Evolutionary conservation across 768 basidiomycete species (phyloP).

Genomic region (Mycena galopus): DNA sequence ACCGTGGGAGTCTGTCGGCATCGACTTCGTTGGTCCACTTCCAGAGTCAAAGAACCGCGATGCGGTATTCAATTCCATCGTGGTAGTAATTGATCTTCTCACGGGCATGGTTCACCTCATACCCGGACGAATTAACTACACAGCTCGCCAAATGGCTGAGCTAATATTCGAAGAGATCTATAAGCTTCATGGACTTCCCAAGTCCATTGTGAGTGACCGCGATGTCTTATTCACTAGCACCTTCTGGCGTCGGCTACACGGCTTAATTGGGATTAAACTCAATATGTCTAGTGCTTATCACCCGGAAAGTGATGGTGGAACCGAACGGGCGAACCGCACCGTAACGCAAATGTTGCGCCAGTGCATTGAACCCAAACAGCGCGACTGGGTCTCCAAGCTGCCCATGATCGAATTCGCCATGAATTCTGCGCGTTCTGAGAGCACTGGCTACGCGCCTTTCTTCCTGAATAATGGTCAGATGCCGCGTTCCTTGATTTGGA

Average conservation of each 20-base stretch:
- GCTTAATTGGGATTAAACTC: background rate
- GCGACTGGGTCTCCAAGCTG: too few species aligned
- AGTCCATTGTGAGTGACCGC: background rate
- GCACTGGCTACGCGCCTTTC: background rate
- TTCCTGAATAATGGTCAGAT: background rate
- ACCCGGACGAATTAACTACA: background rate
- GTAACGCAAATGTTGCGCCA: too few species aligned
- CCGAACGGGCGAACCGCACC: background rate
- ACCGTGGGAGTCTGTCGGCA: too few species aligned
- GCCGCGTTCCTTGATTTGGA: background rate
- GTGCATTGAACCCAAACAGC: too few species aligned
- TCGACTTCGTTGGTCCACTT: background rate
- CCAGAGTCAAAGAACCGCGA: conserved; percentile 1
- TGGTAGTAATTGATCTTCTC: background rate
- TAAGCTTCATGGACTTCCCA: background rate
- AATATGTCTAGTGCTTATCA: conserved; percentile 1
- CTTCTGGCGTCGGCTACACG: background rate
- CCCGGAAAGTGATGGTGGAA: background rate
- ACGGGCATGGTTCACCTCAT: conserved; percentile 2
- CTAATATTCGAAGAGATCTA: background rate
- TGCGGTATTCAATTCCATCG: background rate
- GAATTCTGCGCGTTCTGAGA: background rate
- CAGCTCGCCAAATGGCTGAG: background rate
- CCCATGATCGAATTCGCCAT: too few species aligned
- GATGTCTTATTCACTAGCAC: background rate